phyloP scores from a whole-genome alignment of 108 stramenopile genomes.

The Cyclotella choctawhatcheeana region DNA sequence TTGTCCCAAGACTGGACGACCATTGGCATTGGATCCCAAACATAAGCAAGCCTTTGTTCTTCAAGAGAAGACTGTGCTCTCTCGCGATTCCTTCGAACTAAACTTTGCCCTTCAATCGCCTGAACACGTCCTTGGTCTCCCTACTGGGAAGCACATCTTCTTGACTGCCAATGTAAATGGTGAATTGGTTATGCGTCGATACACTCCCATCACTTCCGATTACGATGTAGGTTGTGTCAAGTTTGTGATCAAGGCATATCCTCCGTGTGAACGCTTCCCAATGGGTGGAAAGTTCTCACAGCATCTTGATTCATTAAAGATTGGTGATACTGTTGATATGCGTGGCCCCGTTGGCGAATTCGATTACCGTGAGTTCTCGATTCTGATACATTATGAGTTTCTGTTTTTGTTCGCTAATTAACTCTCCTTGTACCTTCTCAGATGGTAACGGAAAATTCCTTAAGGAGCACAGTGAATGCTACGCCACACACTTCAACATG shows the following conservation, averaged over 20 bases:
- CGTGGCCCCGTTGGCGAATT: slow-evolving; percentile 94
- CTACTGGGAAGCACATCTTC: slow-evolving; percentile 97
- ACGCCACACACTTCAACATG: slow-evolving; percentile 87
- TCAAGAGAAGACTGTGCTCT: slow-evolving; percentile 87
- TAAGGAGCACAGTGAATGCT: slow-evolving; percentile 70
- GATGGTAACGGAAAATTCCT: slow-evolving; percentile 87
- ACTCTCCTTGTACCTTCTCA: not conserved
- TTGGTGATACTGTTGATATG: slow-evolving; percentile 91
- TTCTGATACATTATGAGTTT: not conserved
- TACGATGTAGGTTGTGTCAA: slow-evolving; percentile 94
- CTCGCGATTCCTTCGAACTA: slow-evolving; percentile 92
- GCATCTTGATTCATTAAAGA: slow-evolving; percentile 82
- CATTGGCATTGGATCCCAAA: slow-evolving; percentile 85
- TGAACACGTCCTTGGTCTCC: slow-evolving; percentile 93
- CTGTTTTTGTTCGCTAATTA: not conserved
- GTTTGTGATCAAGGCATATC: slow-evolving; percentile 97
- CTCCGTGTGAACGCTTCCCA: slow-evolving; percentile 88
- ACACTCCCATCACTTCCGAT: slow-evolving; percentile 96
- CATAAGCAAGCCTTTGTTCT: slow-evolving; percentile 86
- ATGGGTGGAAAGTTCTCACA: slow-evolving; percentile 96
- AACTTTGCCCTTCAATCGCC: slow-evolving; percentile 93
- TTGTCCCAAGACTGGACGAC: slow-evolving; percentile 57
- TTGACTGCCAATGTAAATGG: slow-evolving; percentile 82
- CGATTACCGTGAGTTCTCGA: slow-evolving; percentile 67
- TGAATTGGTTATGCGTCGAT: slow-evolving; percentile 87